These are phyloP conservation scores for Cordyceps tenuipes DNA, from an alignment of 2,329 filamentous ascomycete genomes.

Conservation along the genomic window DNA sequence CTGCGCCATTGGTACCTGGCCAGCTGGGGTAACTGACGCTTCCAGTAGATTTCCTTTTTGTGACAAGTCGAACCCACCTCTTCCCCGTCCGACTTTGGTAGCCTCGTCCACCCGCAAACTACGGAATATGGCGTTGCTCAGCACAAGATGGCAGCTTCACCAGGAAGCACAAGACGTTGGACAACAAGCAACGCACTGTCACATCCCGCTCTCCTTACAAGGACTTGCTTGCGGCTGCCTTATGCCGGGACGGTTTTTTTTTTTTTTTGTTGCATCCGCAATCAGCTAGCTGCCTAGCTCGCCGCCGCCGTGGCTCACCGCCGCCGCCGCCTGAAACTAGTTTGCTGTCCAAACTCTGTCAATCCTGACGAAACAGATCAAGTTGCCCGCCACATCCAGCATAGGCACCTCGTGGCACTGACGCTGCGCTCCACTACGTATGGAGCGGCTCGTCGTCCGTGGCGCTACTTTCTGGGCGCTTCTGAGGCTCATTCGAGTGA, in stretches of 20 bases:
- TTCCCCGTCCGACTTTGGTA: background rate
- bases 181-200: background rate
- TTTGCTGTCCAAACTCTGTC: conserved; percentile 5
- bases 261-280: background rate
- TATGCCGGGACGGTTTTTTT: background rate
- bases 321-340: conserved; percentile 3
- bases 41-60: conserved; percentile 7
- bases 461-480: background rate
- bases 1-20: background rate
- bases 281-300: background rate
- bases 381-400: too few species aligned
- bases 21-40: background rate
- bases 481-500: background rate
- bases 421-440: background rate
- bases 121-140: too few species aligned
- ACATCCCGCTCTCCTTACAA: background rate
- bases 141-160: background rate
- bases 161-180: background rate
- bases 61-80: conserved; percentile 7
- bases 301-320: background rate
- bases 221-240: background rate
- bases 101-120: background rate
- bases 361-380: background rate
- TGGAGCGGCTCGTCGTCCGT: background rate
- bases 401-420: background rate